These are phyloP conservation scores for Russula earlei DNA, from an alignment of 768 basidiomycete genomes.

Conservation along the genomic window DNA sequence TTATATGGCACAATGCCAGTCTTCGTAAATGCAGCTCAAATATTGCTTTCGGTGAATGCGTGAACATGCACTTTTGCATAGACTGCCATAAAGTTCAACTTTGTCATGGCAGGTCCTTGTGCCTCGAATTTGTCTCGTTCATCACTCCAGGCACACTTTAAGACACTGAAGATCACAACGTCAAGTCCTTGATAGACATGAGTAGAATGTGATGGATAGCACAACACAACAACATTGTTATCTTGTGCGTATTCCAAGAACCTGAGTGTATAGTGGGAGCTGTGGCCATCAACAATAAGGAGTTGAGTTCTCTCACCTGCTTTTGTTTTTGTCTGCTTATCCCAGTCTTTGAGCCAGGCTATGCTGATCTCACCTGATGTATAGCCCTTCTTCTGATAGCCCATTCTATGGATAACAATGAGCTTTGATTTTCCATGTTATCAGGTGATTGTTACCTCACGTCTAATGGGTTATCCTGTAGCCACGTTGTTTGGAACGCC, in stretches of 20 bases:
- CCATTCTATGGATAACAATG: constrained; percentile 26
- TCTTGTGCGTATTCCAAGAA: constrained; percentile 32
- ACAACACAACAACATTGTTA: constrained; percentile 33
- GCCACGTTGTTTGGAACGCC: constrained; percentile 30
- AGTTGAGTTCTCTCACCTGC: constrained; percentile 23
- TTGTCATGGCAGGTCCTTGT: too few species aligned
- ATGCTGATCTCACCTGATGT: constrained; percentile 31
- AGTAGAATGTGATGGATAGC: constrained; percentile 37
- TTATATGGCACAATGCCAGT: neutral
- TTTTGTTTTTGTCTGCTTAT: constrained; percentile 31
- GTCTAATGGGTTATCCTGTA: constrained; percentile 32
- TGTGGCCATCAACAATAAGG: constrained; percentile 40
- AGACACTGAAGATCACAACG: too few species aligned
- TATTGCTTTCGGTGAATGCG: constrained; percentile 26
- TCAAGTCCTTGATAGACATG: too few species aligned
- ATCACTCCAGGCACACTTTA: too few species aligned
- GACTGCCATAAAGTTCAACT: constrained; percentile 31
- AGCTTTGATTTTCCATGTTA: too few species aligned
- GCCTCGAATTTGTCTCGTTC: too few species aligned
- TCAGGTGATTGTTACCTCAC: too few species aligned
- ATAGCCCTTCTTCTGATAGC: constrained; percentile 32
- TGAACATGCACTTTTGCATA: constrained; percentile 28
- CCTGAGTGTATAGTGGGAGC: too few species aligned
- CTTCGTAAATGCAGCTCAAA: too few species aligned
- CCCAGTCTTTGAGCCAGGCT: constrained; percentile 33